Base-by-base conservation (phyloP, 2,329 filamentous ascomycete genomes). In the Fusarium secorum region DNA sequence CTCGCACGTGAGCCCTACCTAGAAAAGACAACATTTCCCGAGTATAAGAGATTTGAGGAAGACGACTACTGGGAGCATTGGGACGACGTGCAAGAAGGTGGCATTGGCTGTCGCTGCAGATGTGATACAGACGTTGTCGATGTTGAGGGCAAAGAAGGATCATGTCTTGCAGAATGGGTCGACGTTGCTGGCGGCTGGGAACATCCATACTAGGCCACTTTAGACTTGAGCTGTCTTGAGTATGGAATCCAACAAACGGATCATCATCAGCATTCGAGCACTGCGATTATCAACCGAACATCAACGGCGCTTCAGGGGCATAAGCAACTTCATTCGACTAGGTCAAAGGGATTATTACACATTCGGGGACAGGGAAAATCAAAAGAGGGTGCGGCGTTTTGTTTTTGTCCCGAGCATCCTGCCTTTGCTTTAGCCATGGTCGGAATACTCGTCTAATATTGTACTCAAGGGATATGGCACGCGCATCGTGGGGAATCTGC, bases 91-190 rank as follows among this genome's bases (percentile, higher is more conserved):
- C 95, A 96, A 83, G 95, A 98, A 83, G 98, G 98, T 76, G 96
- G 96, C 39, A 95, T 99, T 13, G 96, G 96, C 39, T 99, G 96
- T 83, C 90, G 96, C 77, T 99, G 96, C 85, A 91, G 92, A 79
- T 99, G 96, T 81, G 96, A 99, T 78, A 98, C 94, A 7, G 96
- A 99, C 79, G 97, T 98, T 78, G 93, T 95, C 56, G 96, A 99
- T 78, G 95, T 99, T 30, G 96, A 99, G 84, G 95, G 94, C 81
- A 99, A 98, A 82, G 93, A 97, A 79, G 96, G 96, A 68, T 97
- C 94, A 74, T 99, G 96, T 83, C 85, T 98, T 61, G 88, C 93
- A 14, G 94, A 99, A 82, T 99, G 96, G 96, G 96, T 99, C 18
- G 94, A 98, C 66, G 94, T 98, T 75, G 95, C 95, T 51, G 96